Evolutionary conservation across 148 eudicot genomes (phyloP).

Genomic region (Silene conica): DNA sequence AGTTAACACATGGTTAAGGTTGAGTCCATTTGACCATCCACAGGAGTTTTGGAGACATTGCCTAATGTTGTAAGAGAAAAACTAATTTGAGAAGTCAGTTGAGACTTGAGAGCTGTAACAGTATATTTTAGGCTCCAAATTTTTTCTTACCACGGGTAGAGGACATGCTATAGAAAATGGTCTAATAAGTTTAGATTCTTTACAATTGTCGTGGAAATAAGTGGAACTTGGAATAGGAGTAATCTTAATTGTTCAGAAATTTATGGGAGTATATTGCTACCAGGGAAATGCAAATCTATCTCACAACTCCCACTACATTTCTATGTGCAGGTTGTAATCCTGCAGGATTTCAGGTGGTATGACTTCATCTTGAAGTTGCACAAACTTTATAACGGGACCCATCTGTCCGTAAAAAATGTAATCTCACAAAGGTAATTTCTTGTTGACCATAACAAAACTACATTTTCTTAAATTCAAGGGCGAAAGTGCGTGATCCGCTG

Average conservation of each 20-base stretch:
- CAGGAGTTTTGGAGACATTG: too few species aligned
- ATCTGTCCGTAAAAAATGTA: slow-evolving; percentile 75
- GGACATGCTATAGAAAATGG: neutral
- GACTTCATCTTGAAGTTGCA: slow-evolving; percentile 79
- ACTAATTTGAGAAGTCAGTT: too few species aligned
- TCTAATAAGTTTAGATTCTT: neutral
- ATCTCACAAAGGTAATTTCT: slow-evolving; percentile 55
- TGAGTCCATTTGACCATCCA: too few species aligned
- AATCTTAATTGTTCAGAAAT: neutral
- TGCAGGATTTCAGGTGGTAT: slow-evolving; percentile 96
- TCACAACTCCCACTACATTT: neutral
- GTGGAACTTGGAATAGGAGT: neutral
- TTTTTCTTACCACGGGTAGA: too few species aligned
- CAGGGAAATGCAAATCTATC: neutral
- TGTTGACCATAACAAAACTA: neutral
- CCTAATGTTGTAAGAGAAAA: too few species aligned
- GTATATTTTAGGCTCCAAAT: too few species aligned
- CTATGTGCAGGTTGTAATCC: slow-evolving; percentile 64
- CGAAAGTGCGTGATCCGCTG: neutral
- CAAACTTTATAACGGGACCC: slow-evolving; percentile 78
- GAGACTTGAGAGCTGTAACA: too few species aligned
- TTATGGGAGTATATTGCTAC: neutral
- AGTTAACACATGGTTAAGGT: too few species aligned
- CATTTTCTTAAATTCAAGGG: neutral
- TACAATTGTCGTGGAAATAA: neutral